These are phyloP conservation scores for Emmonsiellopsis sp. DNA, from an alignment of 2,329 filamentous ascomycete species.

Conservation along the genomic window DNA sequence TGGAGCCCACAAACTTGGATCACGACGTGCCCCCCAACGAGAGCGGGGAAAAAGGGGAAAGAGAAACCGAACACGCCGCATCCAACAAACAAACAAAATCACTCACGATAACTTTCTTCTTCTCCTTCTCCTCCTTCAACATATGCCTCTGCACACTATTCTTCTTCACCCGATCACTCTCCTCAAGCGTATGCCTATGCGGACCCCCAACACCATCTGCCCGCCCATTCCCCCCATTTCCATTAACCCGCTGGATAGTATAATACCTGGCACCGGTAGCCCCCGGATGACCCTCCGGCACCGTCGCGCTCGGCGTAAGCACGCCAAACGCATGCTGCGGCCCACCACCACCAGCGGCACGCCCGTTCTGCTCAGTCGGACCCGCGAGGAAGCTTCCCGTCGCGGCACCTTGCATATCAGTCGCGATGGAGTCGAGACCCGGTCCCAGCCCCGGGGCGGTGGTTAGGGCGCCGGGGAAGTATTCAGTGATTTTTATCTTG, in stretches of 20 bases:
- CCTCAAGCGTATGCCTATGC: conserved; percentile 65
- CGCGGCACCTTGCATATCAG: neutral
- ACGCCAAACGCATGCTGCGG: conserved; percentile 30
- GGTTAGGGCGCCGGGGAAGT: conserved; percentile 48
- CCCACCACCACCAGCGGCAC: conserved; percentile 21
- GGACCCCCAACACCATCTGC: conserved; percentile 59
- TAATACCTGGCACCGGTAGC: conserved; percentile 51
- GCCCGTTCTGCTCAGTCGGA: conserved; percentile 8
- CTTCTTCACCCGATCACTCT: conserved; percentile 73
- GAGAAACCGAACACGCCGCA: neutral
- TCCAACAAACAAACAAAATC: conserved; percentile 6
- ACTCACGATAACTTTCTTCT: conserved; percentile 51
- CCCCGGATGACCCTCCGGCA: conserved; percentile 40
- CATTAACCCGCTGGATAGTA: conserved; percentile 70
- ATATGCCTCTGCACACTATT: conserved; percentile 63
- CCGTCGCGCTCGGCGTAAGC: conserved; percentile 30
- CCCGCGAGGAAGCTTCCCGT: neutral
- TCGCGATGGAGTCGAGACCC: conserved; percentile 17
- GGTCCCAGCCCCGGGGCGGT: conserved; percentile 21
- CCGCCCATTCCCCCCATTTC: conserved; percentile 64
- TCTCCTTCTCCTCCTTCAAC: conserved; percentile 56
- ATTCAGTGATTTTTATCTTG: conserved; percentile 79
- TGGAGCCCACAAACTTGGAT: neutral
- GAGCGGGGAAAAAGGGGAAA: neutral
- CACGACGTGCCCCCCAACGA: too few species aligned